Evolutionary conservation across 106 monocot species (phyloP).

Genomic region (Phalaenopsis aphrodite): DNA sequence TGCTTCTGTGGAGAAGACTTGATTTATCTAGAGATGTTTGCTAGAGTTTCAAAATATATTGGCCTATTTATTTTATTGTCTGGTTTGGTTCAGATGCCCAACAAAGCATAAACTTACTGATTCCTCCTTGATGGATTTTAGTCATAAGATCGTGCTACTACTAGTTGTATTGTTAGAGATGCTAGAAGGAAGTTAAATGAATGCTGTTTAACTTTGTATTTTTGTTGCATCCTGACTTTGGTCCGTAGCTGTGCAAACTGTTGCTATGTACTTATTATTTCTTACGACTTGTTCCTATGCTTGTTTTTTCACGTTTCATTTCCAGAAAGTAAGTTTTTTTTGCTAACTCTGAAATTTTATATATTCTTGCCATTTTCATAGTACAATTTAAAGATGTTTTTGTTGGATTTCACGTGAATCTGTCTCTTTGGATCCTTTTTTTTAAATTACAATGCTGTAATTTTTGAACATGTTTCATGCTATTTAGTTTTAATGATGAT

Average conservation of each 20-base stretch:
- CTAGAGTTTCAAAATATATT: neutral
- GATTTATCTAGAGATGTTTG: neutral
- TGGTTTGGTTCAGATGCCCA: neutral
- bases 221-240: neutral
- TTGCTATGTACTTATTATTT: neutral
- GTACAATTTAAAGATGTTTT: neutral
- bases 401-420: neutral
- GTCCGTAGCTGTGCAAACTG: neutral
- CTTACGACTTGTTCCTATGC: neutral
- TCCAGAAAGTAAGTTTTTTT: neutral
- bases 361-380: neutral
- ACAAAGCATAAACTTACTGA: neutral
- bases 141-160: neutral
- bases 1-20: neutral
- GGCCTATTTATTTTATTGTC: neutral
- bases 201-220: neutral
- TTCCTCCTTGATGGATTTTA: neutral
- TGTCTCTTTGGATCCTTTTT: conserved; percentile 1
- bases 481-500: neutral
- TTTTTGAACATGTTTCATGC: neutral
- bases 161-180: neutral
- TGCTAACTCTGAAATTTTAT: neutral
- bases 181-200: neutral
- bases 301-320: neutral
- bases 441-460: neutral